Evolutionary conservation across 306 rosid species (phyloP).

Genomic region (Lathyrus sativus): DNA sequence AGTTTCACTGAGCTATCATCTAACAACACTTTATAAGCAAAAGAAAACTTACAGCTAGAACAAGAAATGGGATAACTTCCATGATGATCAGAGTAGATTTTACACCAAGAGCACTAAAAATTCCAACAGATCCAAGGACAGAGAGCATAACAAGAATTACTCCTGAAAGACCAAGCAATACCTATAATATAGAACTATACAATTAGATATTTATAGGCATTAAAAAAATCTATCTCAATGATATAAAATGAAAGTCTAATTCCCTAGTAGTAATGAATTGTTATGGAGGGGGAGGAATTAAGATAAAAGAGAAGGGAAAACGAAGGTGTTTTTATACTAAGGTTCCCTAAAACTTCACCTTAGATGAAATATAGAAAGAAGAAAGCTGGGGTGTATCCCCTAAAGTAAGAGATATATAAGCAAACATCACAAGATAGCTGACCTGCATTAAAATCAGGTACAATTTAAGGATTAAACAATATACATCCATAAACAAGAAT

Average conservation of each 20-base stretch:
- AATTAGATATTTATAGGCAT: slow-evolving; percentile 34
- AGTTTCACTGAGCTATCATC: slow-evolving; percentile 1
- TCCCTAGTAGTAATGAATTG: slow-evolving; percentile 9
- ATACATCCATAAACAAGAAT: slow-evolving; percentile 17
- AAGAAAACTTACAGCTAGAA: slow-evolving; percentile 85
- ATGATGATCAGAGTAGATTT: slow-evolving; percentile 93
- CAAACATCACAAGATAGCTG: slow-evolving; percentile 98
- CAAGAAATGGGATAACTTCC: slow-evolving; percentile 99
- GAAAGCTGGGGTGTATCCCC: slow-evolving; percentile 74
- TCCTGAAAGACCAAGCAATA: slow-evolving; percentile 92
- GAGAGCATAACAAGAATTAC: slow-evolving; percentile 93
- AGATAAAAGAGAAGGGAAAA: background rate
- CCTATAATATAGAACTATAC: slow-evolving; percentile 54
- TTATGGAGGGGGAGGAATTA: slow-evolving; percentile 20
- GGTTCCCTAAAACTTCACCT: slow-evolving; percentile 56
- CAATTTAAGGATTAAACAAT: slow-evolving; percentile 30
- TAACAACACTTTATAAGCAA: slow-evolving; percentile 29
- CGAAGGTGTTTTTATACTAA: slow-evolving; percentile 14
- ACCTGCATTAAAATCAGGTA: slow-evolving; percentile 62
- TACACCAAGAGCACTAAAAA: slow-evolving; percentile 88
- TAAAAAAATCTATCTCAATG: slow-evolving; percentile 12
- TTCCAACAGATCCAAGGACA: slow-evolving; percentile 92
- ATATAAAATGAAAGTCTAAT: slow-evolving; percentile 9
- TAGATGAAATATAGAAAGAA: slow-evolving; percentile 84
- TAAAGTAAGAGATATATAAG: slow-evolving; percentile 92